A percentile compares a stretch with the other conserved stretches of the same genome.
phyloP scores from a whole-genome alignment of 2,329 filamentous ascomycete species.

The Chalaropsis thielavioides region DNA sequence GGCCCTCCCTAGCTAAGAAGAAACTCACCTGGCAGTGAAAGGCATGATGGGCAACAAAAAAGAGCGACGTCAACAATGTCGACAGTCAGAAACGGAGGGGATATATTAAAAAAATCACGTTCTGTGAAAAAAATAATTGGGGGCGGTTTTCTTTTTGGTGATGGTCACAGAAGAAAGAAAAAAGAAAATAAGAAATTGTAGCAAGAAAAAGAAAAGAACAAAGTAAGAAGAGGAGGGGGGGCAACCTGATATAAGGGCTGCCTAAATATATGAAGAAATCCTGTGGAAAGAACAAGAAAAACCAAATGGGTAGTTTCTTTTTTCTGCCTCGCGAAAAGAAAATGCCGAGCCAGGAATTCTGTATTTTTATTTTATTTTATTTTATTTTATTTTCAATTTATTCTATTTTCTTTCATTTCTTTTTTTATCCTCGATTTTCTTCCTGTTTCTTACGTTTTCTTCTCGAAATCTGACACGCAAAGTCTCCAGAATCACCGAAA shows the following conservation, averaged over 20 bases:
- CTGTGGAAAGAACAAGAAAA: not conserved
- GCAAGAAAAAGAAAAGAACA: not conserved
- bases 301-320: not conserved
- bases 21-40: conserved; percentile 43
- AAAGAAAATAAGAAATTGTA: not conserved
- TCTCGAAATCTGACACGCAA: not conserved
- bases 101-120: not conserved
- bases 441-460: not conserved
- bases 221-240: not conserved
- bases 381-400: not conserved
- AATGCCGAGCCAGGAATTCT: not conserved
- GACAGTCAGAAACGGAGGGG: not conserved
- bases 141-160: not conserved
- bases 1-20: not conserved
- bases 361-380: not conserved
- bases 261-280: not conserved
- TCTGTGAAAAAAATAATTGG: not conserved
- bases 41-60: conserved; percentile 32
- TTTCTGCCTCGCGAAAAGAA: not conserved
- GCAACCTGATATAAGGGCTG: not conserved
- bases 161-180: not conserved
- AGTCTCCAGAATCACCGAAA: not conserved
- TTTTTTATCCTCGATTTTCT: not conserved
- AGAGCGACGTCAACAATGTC: not conserved
- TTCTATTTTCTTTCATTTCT: not conserved